These are phyloP conservation scores for Brachypodium distachyon DNA, from an alignment of 202 grass and related monocot species.

Conservation along the genomic window DNA sequence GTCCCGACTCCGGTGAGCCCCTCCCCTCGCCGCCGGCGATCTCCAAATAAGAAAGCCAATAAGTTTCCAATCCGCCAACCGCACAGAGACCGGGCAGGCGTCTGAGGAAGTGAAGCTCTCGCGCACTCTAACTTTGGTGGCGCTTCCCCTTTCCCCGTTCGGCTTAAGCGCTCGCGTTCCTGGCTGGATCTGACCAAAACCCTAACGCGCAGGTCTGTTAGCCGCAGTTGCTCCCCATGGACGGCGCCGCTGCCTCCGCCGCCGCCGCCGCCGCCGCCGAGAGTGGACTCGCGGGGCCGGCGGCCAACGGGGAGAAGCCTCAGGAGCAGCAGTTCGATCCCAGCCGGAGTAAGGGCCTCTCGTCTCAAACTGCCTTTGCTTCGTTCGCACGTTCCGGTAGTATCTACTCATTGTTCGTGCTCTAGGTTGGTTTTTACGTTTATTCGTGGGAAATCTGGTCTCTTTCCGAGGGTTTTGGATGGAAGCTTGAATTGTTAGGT, in stretches of 20 bases:
- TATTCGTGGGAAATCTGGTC: background rate
- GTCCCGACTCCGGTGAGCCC: background rate
- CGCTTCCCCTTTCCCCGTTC: background rate
- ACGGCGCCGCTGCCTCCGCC: no score
- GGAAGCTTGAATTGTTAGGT: background rate
- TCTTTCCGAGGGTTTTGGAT: background rate
- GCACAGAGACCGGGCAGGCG: background rate
- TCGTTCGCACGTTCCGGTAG: background rate
- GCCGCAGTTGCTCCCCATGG: slow-evolving; percentile 3
- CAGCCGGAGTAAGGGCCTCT: slow-evolving; percentile 51
- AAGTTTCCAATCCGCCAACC: background rate
- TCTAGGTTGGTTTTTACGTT: background rate
- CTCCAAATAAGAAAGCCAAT: no score
- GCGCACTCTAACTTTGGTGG: background rate
- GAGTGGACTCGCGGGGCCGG: background rate
- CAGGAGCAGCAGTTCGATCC: slow-evolving; percentile 56
- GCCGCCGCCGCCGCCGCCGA: background rate
- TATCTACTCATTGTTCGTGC: background rate
- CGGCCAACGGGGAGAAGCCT: slow-evolving; percentile 21
- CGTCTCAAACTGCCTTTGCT: background rate
- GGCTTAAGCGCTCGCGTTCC: background rate
- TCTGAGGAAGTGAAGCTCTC: background rate
- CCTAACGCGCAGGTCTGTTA: background rate
- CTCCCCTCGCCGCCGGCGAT: background rate
- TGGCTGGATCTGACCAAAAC: background rate